phyloP scores from a whole-genome alignment of 2,329 filamentous ascomycete species.

The Pochonia chlamydosporia region DNA sequence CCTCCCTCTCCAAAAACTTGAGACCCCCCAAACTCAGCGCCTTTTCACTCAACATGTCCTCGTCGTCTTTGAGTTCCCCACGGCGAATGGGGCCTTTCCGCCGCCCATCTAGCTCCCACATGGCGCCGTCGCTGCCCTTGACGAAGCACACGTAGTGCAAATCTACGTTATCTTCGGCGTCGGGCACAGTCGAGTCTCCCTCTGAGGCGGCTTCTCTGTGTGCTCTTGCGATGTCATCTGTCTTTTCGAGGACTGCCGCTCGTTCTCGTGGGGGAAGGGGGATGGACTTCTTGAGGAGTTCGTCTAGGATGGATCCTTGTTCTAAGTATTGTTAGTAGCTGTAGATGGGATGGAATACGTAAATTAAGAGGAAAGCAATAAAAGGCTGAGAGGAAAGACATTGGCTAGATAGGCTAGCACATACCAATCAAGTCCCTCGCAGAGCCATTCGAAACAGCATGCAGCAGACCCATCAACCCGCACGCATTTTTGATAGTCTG shows the following conservation, averaged over 20 bases:
- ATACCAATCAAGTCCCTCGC: slow-evolving; percentile 56
- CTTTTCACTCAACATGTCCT: slow-evolving; percentile 70
- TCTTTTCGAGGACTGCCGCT: slow-evolving; percentile 71
- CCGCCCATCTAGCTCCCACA: slow-evolving; percentile 57
- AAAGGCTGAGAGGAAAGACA: too few relatives aligned
- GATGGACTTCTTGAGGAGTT: slow-evolving; percentile 63
- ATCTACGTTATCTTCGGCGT: slow-evolving; percentile 76
- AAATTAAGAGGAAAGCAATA: slow-evolving; percentile 17
- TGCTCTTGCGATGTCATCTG: slow-evolving; percentile 66
- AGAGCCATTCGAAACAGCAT: slow-evolving; percentile 73
- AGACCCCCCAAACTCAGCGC: slow-evolving; percentile 65
- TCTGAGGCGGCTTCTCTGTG: slow-evolving; percentile 70
- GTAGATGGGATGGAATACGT: neutral
- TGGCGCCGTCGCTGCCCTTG: slow-evolving; percentile 58
- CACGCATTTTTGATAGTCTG: slow-evolving; percentile 95
- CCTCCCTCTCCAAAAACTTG: slow-evolving; percentile 51
- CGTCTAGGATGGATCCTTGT: slow-evolving; percentile 50
- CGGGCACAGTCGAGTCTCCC: slow-evolving; percentile 75
- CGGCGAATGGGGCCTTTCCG: slow-evolving; percentile 51
- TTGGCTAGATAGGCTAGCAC: too few relatives aligned
- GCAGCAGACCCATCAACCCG: slow-evolving; percentile 81
- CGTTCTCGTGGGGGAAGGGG: slow-evolving; percentile 61
- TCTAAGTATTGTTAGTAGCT: slow-evolving; percentile 23
- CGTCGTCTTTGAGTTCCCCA: slow-evolving; percentile 49
- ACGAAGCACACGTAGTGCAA: slow-evolving; percentile 96